phyloP scores from a whole-genome alignment of 305 asterid genomes.

The Solanum hybrid region DNA sequence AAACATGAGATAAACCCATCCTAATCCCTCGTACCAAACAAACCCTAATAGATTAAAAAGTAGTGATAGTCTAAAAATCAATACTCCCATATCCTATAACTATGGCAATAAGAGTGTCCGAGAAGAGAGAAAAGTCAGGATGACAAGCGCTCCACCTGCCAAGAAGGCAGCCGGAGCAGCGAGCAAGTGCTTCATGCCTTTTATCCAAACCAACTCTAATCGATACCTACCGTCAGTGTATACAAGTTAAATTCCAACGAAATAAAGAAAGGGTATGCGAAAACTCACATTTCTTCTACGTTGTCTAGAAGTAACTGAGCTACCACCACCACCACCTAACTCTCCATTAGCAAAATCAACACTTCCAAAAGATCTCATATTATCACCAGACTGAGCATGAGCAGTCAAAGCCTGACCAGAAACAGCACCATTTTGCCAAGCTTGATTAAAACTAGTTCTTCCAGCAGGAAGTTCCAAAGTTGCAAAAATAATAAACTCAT shows the following conservation, averaged over 20 bases:
- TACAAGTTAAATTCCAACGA: neutral
- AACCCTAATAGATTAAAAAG: neutral
- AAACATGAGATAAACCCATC: too few species aligned
- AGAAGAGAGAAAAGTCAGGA: too few species aligned
- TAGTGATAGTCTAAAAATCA: too few species aligned
- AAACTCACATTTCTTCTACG: conserved; percentile 43
- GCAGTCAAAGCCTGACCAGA: conserved; percentile 6
- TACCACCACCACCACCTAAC: conserved; percentile 7
- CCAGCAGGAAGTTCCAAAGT: conserved; percentile 45
- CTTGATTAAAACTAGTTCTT: conserved; percentile 42
- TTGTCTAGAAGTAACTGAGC: conserved; percentile 20
- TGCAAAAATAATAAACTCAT: conserved; percentile 51
- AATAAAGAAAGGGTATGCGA: neutral
- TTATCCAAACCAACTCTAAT: neutral
- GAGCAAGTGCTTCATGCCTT: neutral
- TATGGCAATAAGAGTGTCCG: neutral
- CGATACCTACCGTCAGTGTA: neutral
- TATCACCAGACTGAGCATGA: conserved; percentile 18
- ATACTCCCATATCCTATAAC: too few species aligned
- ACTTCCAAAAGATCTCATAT: conserved; percentile 22
- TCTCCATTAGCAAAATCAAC: conserved; percentile 51
- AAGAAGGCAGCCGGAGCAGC: too few species aligned
- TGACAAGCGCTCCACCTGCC: too few species aligned
- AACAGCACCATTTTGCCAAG: conserved; percentile 63
- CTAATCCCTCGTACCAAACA: neutral